Percentiles rank a stretch among this genome's conserved stretches.
Evolutionary conservation across 2,329 filamentous ascomycete species (phyloP).

Genomic region (Cladophialophora bantiana): DNA sequence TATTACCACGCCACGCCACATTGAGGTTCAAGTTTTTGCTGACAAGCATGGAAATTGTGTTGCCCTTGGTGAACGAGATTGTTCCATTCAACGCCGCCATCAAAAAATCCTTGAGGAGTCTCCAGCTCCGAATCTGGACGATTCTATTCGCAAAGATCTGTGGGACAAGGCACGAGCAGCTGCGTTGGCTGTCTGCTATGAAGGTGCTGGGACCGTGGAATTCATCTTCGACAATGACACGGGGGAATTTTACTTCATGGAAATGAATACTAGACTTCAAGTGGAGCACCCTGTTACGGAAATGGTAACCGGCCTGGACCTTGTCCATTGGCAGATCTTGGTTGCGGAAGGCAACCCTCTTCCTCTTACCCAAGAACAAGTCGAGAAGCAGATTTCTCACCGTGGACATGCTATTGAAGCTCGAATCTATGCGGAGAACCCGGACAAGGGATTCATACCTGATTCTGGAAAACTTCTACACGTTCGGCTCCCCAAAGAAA

Average conservation of each 20-base stretch:
- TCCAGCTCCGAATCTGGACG: constrained; percentile 67
- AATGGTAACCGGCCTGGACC: constrained; percentile 75
- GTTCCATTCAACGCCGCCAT: constrained; percentile 70
- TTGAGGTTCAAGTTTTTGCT: constrained; percentile 72
- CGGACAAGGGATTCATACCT: constrained; percentile 87
- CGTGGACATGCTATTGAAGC: constrained; percentile 92
- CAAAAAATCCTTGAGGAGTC: constrained; percentile 73
- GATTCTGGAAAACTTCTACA: constrained; percentile 90
- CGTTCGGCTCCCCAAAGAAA: constrained; percentile 72
- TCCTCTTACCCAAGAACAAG: constrained; percentile 69
- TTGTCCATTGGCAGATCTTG: constrained; percentile 95
- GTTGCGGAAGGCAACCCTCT: constrained; percentile 76
- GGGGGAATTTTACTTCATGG: constrained; percentile 73
- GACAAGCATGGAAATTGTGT: constrained; percentile 71
- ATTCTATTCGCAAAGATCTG: constrained; percentile 66
- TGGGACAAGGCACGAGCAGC: constrained; percentile 71
- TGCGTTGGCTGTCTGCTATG: constrained; percentile 68
- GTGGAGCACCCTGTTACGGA: constrained; percentile 96
- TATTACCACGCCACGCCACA: constrained; percentile 70
- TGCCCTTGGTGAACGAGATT: constrained; percentile 69
- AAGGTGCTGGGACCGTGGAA: constrained; percentile 71
- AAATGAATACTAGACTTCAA: constrained; percentile 82
- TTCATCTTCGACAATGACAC: constrained; percentile 74
- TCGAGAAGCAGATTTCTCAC: constrained; percentile 71
- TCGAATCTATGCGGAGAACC: constrained; percentile 95